Percentiles rank a stretch among this genome's conserved stretches.
Conservation (phyloP, 116 monocot species). For the Posidonia oceanica region DNA sequence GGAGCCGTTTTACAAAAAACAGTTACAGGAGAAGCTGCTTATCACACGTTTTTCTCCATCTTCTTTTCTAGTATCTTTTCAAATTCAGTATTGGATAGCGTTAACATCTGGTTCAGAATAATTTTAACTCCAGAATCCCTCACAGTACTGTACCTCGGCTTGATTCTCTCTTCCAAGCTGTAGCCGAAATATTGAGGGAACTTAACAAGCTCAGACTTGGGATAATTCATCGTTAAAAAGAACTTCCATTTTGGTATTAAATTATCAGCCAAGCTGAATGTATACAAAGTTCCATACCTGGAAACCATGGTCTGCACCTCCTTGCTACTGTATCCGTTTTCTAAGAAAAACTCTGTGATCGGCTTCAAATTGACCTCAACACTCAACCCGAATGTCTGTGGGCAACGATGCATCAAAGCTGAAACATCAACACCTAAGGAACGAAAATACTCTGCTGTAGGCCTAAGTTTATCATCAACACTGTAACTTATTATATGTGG, state of each 20-base stretch:
- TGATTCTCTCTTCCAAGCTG: constrained; percentile 66
- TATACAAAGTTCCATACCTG: constrained; percentile 72
- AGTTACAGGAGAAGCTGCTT: too few relatives aligned
- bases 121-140: constrained; percentile 40
- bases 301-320: constrained; percentile 72
- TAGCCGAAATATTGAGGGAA: constrained; percentile 96
- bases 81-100: constrained; percentile 46
- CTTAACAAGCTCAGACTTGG: constrained; percentile 69
- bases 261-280: constrained; percentile 70
- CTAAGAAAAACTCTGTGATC: constrained; percentile 73
- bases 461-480: constrained; percentile 70
- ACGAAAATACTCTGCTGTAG: constrained; percentile 62
- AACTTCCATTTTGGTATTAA: constrained; percentile 81
- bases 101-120: constrained; percentile 69
- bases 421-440: constrained; percentile 59
- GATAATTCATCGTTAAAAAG: constrained; percentile 68
- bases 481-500: constrained; percentile 88
- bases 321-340: constrained; percentile 48
- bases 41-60: constrained; percentile 15
- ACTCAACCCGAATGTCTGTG: constrained; percentile 88
- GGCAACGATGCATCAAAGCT: constrained; percentile 52
- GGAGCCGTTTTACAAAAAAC: too few relatives aligned
- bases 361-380: constrained; percentile 78
- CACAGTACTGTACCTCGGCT: constrained; percentile 51
- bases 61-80: constrained; percentile 52